These are phyloP conservation scores for Oryza longistaminata DNA, from an alignment of 176 grass and related monocot species.

Conservation along the genomic window DNA sequence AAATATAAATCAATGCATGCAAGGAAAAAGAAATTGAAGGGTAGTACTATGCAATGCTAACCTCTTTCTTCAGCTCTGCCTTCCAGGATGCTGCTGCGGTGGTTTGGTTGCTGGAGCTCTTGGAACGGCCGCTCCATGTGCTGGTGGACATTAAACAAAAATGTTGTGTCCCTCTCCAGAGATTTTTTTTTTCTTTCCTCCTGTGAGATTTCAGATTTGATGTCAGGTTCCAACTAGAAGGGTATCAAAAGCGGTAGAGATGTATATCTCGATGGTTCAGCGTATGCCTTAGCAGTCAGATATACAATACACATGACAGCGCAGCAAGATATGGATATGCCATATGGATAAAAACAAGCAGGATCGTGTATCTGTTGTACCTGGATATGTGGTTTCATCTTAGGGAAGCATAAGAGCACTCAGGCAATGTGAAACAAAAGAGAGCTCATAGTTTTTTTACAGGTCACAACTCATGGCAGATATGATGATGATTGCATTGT, in stretches of 20 bases:
- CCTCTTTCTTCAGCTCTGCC: not conserved
- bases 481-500: not conserved
- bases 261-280: not conserved
- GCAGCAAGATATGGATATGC: not conserved
- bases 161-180: not conserved
- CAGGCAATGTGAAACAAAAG: not conserved
- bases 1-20: not conserved
- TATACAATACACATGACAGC: not conserved
- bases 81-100: slow-evolving; percentile 23
- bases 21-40: not conserved
- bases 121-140: slow-evolving; percentile 21
- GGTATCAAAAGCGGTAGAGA: not conserved
- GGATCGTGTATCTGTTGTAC: not conserved
- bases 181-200: not conserved
- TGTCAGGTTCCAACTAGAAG: not conserved
- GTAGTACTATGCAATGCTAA: not conserved
- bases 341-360: not conserved
- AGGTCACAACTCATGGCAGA: not conserved
- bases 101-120: slow-evolving; percentile 27
- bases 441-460: not conserved
- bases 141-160: not conserved
- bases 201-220: not conserved
- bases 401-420: not conserved
- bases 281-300: not conserved
- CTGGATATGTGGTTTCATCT: not conserved